phyloP scores from a whole-genome alignment of 2,329 filamentous ascomycete species.

The Ascochyta pisi region DNA sequence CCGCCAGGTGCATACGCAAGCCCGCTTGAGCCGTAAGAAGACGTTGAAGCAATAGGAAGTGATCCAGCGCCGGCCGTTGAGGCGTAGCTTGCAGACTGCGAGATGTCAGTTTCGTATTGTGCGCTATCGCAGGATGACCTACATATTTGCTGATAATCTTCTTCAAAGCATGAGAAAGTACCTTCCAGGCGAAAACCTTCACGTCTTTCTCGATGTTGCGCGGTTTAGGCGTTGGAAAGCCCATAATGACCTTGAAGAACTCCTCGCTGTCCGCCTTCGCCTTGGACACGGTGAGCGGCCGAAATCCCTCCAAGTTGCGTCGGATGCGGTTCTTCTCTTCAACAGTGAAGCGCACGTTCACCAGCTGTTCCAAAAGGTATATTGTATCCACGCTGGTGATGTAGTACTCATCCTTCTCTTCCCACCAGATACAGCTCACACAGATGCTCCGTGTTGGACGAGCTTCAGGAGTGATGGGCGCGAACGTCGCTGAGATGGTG shows the following conservation, averaged over 20 bases:
- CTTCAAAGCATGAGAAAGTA: slow-evolving; percentile 83
- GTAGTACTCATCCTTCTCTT: slow-evolving; percentile 86
- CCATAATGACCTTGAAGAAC: slow-evolving; percentile 99
- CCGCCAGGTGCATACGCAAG: slow-evolving; percentile 58
- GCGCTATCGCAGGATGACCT: slow-evolving; percentile 48
- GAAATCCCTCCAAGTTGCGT: slow-evolving; percentile 92
- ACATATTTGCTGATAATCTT: slow-evolving; percentile 99
- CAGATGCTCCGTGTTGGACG: slow-evolving; percentile 85
- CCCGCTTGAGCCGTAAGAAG: slow-evolving; percentile 49
- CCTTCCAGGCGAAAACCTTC: slow-evolving; percentile 98
- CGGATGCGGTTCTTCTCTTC: slow-evolving; percentile 99
- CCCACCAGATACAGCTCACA: slow-evolving; percentile 98
- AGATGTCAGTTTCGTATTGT: slow-evolving; percentile 45
- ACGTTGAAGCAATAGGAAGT: slow-evolving; percentile 47
- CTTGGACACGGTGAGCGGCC: slow-evolving; percentile 92
- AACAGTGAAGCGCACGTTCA: slow-evolving; percentile 86
- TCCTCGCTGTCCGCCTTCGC: slow-evolving; percentile 90
- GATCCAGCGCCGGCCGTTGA: slow-evolving; percentile 63
- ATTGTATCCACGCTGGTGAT: slow-evolving; percentile 98
- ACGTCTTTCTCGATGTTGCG: slow-evolving; percentile 99
- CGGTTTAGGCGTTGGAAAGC: slow-evolving; percentile 91
- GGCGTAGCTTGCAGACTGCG: slow-evolving; percentile 72
- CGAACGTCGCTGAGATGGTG: slow-evolving; percentile 81
- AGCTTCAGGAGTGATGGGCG: slow-evolving; percentile 78
- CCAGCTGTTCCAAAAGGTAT: slow-evolving; percentile 87